Base-by-base conservation (phyloP, 768 basidiomycete species). In the Hypsizygus marmoreus region DNA sequence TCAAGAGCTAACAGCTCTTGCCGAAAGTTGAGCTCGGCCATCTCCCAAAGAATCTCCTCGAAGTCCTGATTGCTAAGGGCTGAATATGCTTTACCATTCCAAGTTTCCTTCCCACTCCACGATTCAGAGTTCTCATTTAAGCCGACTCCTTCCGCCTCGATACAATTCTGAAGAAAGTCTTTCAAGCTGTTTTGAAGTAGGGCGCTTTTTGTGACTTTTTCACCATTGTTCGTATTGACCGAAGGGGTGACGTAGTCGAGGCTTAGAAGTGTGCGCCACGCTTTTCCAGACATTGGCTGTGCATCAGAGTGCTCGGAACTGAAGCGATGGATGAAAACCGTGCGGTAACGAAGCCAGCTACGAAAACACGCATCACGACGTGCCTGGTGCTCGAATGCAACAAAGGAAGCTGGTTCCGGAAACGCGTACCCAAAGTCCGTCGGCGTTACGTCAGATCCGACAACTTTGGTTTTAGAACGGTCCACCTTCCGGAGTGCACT, bases 1-100 rank as follows among this genome's bases (percentile, higher is more conserved):
- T 64, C 45, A 2, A 64, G 54, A 8, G 56, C 49, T 11, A 47
- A 37, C 7, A 63, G 41, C 20, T 61, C 52, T 28, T 49, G 57
- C 2, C 39, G 17, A 32, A 59, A 63, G 14, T 53, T 53, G 10
- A 55, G 47, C 24, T 63, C 51, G 3, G 42, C 43, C 0, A 60
- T 17, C 33, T 59, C 48, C 54, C 50, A 61, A 6, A 59, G 19
- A 28, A 63, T 32, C 16, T 54, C 36, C 17, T 52, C 46, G 2
- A 28, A 37, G 12, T 45, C 34, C 5, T 24, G 13, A 30, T 40
- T 12, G 4, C 24, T 26, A 17, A 49, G 28, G 2, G 34, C 30
- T 22, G 16, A 16, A 5, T 41, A 31, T 11, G 25, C 28, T 23
- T 43, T 43, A 4, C 36, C 41, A 4, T 28, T 6, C 35, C 47